A percentile compares a stretch with the other conserved stretches of the same genome.
Evolutionary conservation across 148 eudicot species (phyloP).

Genomic region (Heliamphora exappendiculata): DNA sequence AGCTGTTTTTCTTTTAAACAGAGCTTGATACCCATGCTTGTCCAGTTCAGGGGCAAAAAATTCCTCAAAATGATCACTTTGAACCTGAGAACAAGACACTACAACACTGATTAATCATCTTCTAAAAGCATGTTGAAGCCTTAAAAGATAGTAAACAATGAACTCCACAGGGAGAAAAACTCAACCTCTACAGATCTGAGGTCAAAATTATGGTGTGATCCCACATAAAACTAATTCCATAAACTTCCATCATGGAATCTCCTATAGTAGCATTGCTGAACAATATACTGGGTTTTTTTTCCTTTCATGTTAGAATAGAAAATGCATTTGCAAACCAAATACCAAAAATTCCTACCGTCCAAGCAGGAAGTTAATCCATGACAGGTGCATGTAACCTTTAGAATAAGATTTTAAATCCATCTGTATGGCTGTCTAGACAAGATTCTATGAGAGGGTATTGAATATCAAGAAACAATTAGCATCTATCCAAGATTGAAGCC

Average conservation of each 20-base stretch:
- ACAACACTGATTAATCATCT: constrained; percentile 20
- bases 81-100: constrained; percentile 58
- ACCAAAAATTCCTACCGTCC: not conserved
- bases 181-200: not conserved
- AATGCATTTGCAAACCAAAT: not conserved
- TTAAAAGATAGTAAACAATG: not conserved
- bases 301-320: not conserved
- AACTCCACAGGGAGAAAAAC: not conserved
- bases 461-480: not conserved
- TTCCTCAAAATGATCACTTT: constrained; percentile 88
- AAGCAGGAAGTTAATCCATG: constrained; percentile 5
- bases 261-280: not conserved
- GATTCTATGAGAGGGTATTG: not conserved
- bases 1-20: constrained; percentile 79
- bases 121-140: not conserved
- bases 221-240: not conserved
- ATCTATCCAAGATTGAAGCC: not conserved
- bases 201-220: not conserved
- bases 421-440: not conserved
- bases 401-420: not conserved
- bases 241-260: not conserved
- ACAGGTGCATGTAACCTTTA: not conserved
- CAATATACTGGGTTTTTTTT: not conserved
- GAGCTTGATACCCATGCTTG: constrained; percentile 94
- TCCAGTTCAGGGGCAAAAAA: constrained; percentile 95